A percentile compares a stretch with the other conserved stretches of the same genome.
Conservation (phyloP, 1,284 basidiomycete species). For the Ganoderma sinense region DNA sequence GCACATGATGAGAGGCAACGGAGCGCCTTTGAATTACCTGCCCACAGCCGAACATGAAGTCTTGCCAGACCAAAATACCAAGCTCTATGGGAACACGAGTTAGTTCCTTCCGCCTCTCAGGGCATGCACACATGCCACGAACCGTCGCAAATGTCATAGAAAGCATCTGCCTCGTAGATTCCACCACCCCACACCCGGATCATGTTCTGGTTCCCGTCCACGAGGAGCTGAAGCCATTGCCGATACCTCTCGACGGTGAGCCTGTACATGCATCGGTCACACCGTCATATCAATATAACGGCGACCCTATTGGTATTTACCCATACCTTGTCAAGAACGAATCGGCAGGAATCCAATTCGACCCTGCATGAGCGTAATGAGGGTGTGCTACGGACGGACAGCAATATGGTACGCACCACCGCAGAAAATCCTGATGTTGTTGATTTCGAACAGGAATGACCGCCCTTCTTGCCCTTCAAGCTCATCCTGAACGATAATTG, state of each 20-base stretch:
- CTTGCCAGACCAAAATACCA: conserved; percentile 87
- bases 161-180: conserved; percentile 79
- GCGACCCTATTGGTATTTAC: background rate
- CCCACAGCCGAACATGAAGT: conserved; percentile 90
- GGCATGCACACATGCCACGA: conserved; percentile 26
- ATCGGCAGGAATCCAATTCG: conserved; percentile 94
- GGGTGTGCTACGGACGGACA: background rate
- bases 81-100: conserved; percentile 47
- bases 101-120: conserved; percentile 4
- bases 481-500: conserved; percentile 76
- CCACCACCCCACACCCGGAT: conserved; percentile 87
- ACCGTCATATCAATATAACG: background rate
- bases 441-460: conserved; percentile 89
- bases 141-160: conserved; percentile 86
- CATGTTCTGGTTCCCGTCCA: conserved; percentile 89
- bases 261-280: conserved; percentile 30
- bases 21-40: conserved; percentile 35
- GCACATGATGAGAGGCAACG: background rate
- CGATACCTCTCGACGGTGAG: conserved; percentile 62
- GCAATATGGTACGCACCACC: conserved; percentile 61
- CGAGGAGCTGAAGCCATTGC: conserved; percentile 75
- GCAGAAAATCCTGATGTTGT: conserved; percentile 87
- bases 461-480: conserved; percentile 77
- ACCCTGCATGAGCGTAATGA: conserved; percentile 53
- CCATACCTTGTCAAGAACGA: conserved; percentile 81